Evolutionary conservation across 306 rosid species (phyloP), one percentile per base, ranked within the genome.

Genomic region (Abrus pulchellus): DNA sequence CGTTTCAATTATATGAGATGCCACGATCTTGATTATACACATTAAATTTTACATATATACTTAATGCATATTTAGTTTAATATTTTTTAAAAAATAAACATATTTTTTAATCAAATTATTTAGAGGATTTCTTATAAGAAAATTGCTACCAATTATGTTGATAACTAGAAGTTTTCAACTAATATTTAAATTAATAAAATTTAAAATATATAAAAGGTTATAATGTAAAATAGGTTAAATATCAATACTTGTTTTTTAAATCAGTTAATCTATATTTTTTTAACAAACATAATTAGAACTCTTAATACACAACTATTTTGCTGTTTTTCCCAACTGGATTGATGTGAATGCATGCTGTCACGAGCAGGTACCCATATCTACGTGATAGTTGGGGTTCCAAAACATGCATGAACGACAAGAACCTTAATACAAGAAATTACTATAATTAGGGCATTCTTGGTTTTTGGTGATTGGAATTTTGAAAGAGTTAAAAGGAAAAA

Each of bases 381-480:
- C 47, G 57, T 69, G 61, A 60, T 74, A 34, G 20, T 41, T 79
- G 33, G 74, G 62, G 50, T 55, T 75, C 63, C 29, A 68, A 67
- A 47, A 68, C 77, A 75, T 13, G 56, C 49, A 67, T 13, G 43
- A 65, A 74, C 44, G 72, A 82, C 80, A 75, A 82, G 29, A 75
- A 74, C 81, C 72, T 38, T 38, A 65, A 28, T 44, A 55, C 80
- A 82, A 75, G 2, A 47, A 47, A 41, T 32, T 49, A 41, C 54
- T 9, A 83, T 76, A 70, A 82, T 76, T 60, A 68, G 78, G 27
- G 69, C 6, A 74, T 13, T 55, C 59, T 82, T 75, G 77, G 82
- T 76, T 53, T 52, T 53, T 83, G 34, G 33, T 49, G 0, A 50
- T 43, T 77, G 79, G 78, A 77, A 53, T 40, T 59, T 75, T 59